A percentile compares a stretch with the other conserved stretches of the same genome.
Evolutionary conservation across 805 yeast species (phyloP).

Genomic region (Dipodascopsis uninucleata): DNA sequence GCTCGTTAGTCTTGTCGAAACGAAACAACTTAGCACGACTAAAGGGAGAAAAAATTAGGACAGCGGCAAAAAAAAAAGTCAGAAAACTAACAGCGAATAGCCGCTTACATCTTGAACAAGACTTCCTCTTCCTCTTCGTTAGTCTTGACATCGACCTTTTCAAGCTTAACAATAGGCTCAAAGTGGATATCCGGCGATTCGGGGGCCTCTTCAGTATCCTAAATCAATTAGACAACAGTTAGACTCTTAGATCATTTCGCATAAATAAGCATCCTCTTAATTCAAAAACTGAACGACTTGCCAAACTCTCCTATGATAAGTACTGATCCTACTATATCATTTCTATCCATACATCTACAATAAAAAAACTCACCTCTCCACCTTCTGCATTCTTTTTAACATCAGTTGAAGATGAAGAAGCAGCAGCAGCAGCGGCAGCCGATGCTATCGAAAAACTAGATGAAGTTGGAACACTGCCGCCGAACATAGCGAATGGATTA

Average conservation of each 20-base stretch:
- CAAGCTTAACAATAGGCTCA: constrained; percentile 92
- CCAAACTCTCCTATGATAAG: no score
- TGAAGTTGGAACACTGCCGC: constrained; percentile 48
- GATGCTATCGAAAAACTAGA: constrained; percentile 9
- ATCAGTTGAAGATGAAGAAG: no score
- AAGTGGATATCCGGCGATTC: constrained; percentile 86
- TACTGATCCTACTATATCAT: no score
- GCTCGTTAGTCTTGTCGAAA: constrained; percentile 52
- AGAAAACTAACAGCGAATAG: background rate
- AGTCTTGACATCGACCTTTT: constrained; percentile 93
- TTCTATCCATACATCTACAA: no score
- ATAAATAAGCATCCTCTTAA: no score
- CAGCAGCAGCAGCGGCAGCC: constrained; percentile 4
- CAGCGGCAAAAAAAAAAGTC: constrained; percentile 2
- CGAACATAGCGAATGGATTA: constrained; percentile 91
- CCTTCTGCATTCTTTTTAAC: no score
- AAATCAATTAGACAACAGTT: constrained; percentile 14
- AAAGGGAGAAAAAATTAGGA: background rate
- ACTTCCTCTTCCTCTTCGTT: constrained; percentile 89
- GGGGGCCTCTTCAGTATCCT: constrained; percentile 56
- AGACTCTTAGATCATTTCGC: no score
- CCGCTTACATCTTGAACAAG: constrained; percentile 60
- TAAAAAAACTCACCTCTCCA: no score
- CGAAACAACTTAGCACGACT: constrained; percentile 88
- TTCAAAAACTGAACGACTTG: no score